A percentile compares a stretch with the other conserved stretches of the same genome.
phyloP scores from a whole-genome alignment of 2,329 filamentous ascomycete genomes.

The Ophiocordyceps polyrhachis-furcata region DNA sequence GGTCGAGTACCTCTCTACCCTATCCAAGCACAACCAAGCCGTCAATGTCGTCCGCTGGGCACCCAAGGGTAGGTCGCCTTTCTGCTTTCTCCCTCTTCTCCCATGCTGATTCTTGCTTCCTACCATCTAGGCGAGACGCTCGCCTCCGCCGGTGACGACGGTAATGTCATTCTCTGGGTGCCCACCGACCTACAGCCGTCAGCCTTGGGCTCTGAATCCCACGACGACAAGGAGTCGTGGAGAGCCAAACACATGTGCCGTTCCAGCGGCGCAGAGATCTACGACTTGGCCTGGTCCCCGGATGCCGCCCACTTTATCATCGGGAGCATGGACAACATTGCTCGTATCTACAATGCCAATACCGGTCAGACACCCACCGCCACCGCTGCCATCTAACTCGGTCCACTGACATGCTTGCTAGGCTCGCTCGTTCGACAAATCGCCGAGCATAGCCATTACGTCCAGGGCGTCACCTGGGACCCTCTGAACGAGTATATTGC shows the following conservation, averaged over 20 bases:
- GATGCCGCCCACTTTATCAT: conserved; percentile 93
- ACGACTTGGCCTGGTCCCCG: conserved; percentile 97
- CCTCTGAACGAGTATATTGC: conserved; percentile 95
- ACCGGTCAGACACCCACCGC: conserved; percentile 40
- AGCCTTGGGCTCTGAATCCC: conserved; percentile 61
- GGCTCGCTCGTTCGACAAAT: conserved; percentile 68
- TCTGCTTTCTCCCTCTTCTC: background rate
- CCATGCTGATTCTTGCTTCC: conserved; percentile 2
- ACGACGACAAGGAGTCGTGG: conserved; percentile 95
- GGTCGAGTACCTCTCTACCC: conserved; percentile 78
- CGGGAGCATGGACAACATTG: conserved; percentile 97
- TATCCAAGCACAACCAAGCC: conserved; percentile 86
- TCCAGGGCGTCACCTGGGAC: conserved; percentile 97
- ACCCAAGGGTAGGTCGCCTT: conserved; percentile 51
- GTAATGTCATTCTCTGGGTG: conserved; percentile 92
- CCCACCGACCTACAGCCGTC: conserved; percentile 58
- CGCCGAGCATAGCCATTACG: conserved; percentile 93
- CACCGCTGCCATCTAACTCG: background rate
- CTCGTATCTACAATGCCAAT: conserved; percentile 86
- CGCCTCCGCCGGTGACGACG: conserved; percentile 90
- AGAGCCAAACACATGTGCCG: conserved; percentile 95
- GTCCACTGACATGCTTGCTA: conserved; percentile 6
- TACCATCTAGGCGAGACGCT: conserved; percentile 58
- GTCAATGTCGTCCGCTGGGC: conserved; percentile 97
- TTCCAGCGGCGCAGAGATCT: conserved; percentile 87